Base-by-base conservation (phyloP, 495 filamentous ascomycete species). In the Penicillium robsamsonii region DNA sequence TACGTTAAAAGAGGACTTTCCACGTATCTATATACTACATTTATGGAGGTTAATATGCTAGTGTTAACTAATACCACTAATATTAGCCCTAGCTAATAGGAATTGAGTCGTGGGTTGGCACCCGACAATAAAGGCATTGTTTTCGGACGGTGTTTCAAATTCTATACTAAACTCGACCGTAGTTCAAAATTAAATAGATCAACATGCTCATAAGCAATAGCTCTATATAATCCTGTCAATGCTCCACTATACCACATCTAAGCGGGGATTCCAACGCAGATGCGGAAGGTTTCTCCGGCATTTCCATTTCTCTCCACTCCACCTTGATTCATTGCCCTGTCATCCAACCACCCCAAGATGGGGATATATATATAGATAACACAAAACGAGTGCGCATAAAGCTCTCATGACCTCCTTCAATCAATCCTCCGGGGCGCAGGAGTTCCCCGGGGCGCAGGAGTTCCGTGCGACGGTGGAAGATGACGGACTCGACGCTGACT, bases 241-340 rank as follows among this genome's bases (percentile, higher is more conserved):
- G 24, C 33, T 51, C 22, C 48, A 29, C 31, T 17, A n/a, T 50
- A 31, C 17, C 47, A 44, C 2, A 30, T 52, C 43, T 57, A 53
- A 58, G 61, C 58, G 59, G 53, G 22, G 22, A 50, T 31, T 43
- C 50, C 58, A 41, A 52, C 61, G 62, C 58, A 60, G 58, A 46
- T 35, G 38, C 46, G 59, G 56, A 60, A 56, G 50, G 62, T 67
- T 65, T 65, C 65, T 67, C 65, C 65, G 42, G 42, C 38, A 59
- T 50, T 56, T 51, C 56, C 48, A 18, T 42, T 42, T 41, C 58
- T 18, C 46, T 43, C 38, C 58, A 48, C 10, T 42, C 27, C 15
- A 46, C 51, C 38, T 56, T 46, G 55, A 38, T 49, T 52, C 38
- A 57, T 58, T 31, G 27, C 44, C 17, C 33, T 38, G n/a, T 38